phyloP scores from a whole-genome alignment of 106 monocot genomes.

The Vanilla planifolia region DNA sequence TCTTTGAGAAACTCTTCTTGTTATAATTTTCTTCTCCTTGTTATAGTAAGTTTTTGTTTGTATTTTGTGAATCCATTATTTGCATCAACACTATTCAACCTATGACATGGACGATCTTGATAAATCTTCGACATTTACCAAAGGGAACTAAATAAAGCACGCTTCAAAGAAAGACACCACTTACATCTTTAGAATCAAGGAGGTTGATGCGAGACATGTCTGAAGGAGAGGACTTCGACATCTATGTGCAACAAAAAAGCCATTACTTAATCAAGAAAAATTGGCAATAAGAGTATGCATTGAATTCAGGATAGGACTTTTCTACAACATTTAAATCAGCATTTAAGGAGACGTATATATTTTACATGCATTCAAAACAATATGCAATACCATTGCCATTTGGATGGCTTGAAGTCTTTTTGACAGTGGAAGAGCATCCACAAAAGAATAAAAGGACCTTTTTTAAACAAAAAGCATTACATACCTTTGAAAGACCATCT shows the following conservation, averaged over 20 bases:
- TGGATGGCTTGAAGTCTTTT: constrained; percentile 1
- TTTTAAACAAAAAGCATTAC: neutral
- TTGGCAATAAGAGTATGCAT: neutral
- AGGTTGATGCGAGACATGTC: constrained; percentile 96
- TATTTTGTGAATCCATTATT: too few relatives aligned
- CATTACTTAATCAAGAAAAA: neutral
- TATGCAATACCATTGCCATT: neutral
- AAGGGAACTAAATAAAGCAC: neutral
- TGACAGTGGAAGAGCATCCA: neutral
- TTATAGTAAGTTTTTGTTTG: too few relatives aligned
- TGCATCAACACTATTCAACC: too few relatives aligned
- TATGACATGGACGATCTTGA: too few relatives aligned
- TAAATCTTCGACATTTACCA: neutral
- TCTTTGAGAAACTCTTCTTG: too few relatives aligned
- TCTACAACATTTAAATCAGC: neutral
- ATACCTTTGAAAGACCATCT: constrained; percentile 97
- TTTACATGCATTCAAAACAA: neutral
- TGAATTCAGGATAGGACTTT: neutral
- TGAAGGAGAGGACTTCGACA: constrained; percentile 95
- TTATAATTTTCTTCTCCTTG: too few relatives aligned
- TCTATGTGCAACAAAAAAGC: constrained; percentile 34
- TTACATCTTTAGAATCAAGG: constrained; percentile 96
- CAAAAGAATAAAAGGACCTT: neutral
- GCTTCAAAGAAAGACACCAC: constrained; percentile 8
- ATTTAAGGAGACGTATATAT: neutral